phyloP scores from a whole-genome alignment of 352 stramenopile genomes.

The Phytophthora ramorum region DNA sequence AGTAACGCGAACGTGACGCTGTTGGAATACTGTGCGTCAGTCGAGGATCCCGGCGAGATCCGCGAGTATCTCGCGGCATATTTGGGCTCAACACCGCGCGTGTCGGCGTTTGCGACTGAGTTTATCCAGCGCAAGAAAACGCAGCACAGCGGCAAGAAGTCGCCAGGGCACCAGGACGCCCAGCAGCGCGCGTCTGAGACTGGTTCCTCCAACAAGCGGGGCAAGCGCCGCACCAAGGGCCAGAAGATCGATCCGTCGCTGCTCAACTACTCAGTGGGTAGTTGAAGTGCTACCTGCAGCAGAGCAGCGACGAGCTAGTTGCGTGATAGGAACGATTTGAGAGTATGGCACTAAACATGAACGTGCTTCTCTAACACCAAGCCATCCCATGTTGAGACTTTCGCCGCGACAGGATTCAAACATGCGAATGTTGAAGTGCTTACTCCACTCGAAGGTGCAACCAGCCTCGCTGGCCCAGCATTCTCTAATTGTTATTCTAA shows the following conservation, averaged over 20 bases:
- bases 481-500: too few relatives aligned
- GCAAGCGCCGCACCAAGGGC: conserved; percentile 67
- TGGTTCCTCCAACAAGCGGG: conserved; percentile 57
- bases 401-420: too few relatives aligned
- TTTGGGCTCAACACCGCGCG: conserved; percentile 94
- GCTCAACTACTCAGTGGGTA: conserved; percentile 72
- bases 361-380: neutral
- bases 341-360: conserved; percentile 24
- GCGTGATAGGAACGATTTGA: conserved; percentile 29
- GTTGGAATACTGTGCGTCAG: conserved; percentile 95
- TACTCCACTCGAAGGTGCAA: neutral
- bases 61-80: conserved; percentile 97
- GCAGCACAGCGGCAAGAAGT: conserved; percentile 53
- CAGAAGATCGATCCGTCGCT: conserved; percentile 81
- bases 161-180: conserved; percentile 23
- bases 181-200: conserved; percentile 36
- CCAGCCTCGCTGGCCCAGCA: too few relatives aligned
- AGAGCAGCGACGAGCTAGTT: conserved; percentile 29
- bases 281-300: conserved; percentile 30
- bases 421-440: neutral
- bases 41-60: conserved; percentile 95
- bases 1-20: conserved; percentile 84
- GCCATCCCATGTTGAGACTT: too few relatives aligned
- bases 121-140: conserved; percentile 96
- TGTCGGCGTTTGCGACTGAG: conserved; percentile 97